Conservation (phyloP, 805 yeast species). For the Saccharomycopsis sp. region DNA sequence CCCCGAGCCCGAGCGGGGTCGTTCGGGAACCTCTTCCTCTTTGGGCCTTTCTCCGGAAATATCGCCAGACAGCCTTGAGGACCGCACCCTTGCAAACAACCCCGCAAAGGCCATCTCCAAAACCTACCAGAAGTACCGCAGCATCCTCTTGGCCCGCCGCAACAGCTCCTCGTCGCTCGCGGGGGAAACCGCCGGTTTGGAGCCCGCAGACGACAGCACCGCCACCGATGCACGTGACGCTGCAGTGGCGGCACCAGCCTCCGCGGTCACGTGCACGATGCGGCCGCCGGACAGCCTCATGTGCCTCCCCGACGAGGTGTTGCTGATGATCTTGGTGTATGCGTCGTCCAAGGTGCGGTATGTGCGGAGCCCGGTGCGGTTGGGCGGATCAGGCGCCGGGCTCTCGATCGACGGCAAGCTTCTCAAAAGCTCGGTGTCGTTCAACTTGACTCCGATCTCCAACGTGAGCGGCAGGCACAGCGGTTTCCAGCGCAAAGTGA, state of each 20-base stretch:
- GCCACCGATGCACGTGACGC: no score
- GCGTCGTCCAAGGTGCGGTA: slow-evolving; percentile 11
- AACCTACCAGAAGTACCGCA: slow-evolving; percentile 18
- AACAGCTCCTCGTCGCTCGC: background rate
- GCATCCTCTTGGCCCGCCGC: slow-evolving; percentile 6
- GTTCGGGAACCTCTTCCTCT: background rate
- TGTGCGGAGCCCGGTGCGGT: slow-evolving; percentile 5
- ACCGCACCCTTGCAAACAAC: background rate
- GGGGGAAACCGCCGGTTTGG: background rate
- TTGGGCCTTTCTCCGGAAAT: background rate
- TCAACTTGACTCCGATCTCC: slow-evolving; percentile 1
- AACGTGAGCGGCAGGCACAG: background rate
- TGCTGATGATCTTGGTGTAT: slow-evolving; percentile 11
- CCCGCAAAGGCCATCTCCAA: slow-evolving; percentile 9
- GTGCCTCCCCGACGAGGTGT: slow-evolving; percentile 17
- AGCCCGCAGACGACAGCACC: background rate
- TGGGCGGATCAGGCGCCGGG: background rate
- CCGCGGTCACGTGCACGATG: background rate
- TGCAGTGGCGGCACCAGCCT: no score
- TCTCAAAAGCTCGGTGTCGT: slow-evolving; percentile 5
- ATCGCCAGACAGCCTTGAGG: background rate
- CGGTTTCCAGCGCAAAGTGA: background rate
- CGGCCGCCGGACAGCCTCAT: background rate
- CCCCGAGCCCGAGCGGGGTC: background rate
- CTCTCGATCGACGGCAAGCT: background rate